Base-by-base conservation (phyloP, 1,139 yeast species). In the Dujonia santamariae region DNA sequence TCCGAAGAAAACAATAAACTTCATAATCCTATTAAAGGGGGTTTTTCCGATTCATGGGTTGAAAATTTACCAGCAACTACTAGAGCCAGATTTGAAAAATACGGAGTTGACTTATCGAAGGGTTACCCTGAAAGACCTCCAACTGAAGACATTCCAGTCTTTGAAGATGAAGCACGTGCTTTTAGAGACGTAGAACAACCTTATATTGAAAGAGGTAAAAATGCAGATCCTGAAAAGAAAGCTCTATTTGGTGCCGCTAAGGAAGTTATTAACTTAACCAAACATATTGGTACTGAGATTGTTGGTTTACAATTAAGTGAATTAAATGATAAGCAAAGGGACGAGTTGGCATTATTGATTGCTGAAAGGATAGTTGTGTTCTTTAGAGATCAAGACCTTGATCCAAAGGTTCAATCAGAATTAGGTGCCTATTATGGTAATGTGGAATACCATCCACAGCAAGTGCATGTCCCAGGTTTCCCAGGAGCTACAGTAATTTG, bases 341-440 rank as follows among this genome's bases (percentile, higher is more conserved):
- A 46, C 24, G 58, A 72, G 43, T 53, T 73, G 49, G 79, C 79
- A 8, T 50, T 70, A 27, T 51, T 73, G 32, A 57, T 72, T 40
- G 75, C 78, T n/a, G 74, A 71, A 44, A 59, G 78, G 46, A 72
- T 67, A 26, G 77, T 70, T 35, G 75, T 70, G 3, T 60, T 71
- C 37, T 66, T 71, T 47, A 59, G 69, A 46, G 64, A 70, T 42
- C 77, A 72, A 48, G 70, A 73, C 38, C 50, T 71, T 34, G 48
- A 72, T 13, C 72, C 74, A 7, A 65, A 61, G 43, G 63, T 59
- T 35, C 76, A 71, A 45, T 50, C 61, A 39, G 69, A 64, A 36
- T 50, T 71, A 27, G 77, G 75, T 27, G 48, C 61, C 18, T 69
- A 67, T 48, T 67, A 52, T 49, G 76, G 76, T 20, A 62, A 64